Evolutionary conservation across 176 grass and related monocot species (phyloP), one percentile per base, ranked within the genome.

Genomic region (Leersia perrieri): DNA sequence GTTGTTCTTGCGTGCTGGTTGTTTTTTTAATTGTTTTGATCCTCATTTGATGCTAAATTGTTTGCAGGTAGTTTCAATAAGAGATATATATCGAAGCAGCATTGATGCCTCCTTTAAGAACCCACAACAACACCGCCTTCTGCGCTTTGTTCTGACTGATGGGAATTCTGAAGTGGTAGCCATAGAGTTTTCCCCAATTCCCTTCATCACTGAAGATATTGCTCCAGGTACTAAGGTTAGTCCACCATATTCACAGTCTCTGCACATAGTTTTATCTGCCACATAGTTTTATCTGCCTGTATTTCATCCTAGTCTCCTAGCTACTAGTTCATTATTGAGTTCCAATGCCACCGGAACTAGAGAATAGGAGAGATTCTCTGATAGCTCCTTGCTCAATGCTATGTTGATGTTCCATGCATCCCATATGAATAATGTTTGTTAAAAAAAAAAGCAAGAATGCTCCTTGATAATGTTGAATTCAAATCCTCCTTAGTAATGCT

Each of bases 221-320:
- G 81, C 87, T 77, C 95, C 92, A 81, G 95, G 95, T 34, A 85
- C 87, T 39, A 98, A 98, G 92, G 95, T 92, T 72, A 85, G 78
- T 68, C 33, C 55, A 31, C 62, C 31, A 66, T 23, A 31, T 78
- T 14, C 9, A 5, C 5, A 72, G 6, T 87, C n/a, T 30, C 14
- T 9, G 36, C 16, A 69, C 49, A n/a, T 11, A 33, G 25, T 72
- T 76, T n/a, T 33, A 86, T 62, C 27, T n/a, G n/a, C n/a, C 16
- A 69, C 49, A n/a, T 11, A 33, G 25, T 72, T 76, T n/a, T 33
- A 86, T 58, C 33, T 75, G 22, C 23, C 3, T 47, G 25, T 36
- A 18, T 47, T n/a, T 63, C 16, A 6, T 63, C 63, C 15, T 29
- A 33, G 14, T 34, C 22, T 65, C n/a, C 22, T 73, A 72, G 27